These are phyloP conservation scores for Scleromitrula shiraiana DNA, from an alignment of 2,329 filamentous ascomycete species.

Conservation along the genomic window DNA sequence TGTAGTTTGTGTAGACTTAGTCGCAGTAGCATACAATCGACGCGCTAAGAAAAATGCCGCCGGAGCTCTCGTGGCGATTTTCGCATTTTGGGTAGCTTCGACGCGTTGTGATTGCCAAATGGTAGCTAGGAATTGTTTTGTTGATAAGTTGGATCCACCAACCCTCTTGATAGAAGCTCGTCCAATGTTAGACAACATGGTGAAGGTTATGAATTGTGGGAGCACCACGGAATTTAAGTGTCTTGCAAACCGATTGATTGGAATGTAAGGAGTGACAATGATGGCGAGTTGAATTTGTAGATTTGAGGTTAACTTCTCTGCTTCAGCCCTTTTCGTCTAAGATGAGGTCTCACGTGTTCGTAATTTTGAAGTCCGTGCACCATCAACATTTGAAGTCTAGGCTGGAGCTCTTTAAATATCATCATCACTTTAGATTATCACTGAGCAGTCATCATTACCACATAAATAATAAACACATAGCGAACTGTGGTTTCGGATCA, in stretches of 20 bases:
- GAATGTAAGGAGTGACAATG: constrained; percentile 4
- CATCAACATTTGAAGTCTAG: too few relatives aligned
- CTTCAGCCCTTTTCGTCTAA: background rate
- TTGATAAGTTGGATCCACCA: constrained; percentile 19
- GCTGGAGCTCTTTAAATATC: background rate
- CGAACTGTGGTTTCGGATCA: background rate
- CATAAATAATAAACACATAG: background rate
- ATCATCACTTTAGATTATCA: too few relatives aligned
- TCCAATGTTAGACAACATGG: constrained; percentile 29
- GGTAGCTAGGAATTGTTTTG: constrained; percentile 20
- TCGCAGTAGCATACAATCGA: constrained; percentile 23
- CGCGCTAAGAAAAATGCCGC: constrained; percentile 3
- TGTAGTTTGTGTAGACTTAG: constrained; percentile 16
- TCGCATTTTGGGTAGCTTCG: constrained; percentile 11
- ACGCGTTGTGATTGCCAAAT: constrained; percentile 23
- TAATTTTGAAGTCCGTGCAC: too few relatives aligned
- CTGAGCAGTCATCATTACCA: too few relatives aligned
- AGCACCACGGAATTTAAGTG: background rate
- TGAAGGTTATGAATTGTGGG: background rate
- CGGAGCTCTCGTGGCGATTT: constrained; percentile 12
- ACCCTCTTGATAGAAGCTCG: constrained; percentile 26
- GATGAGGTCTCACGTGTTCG: too few relatives aligned
- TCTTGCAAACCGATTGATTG: background rate
- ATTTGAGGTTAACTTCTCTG: background rate
- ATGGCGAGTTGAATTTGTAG: too few relatives aligned